Evolutionary conservation across 169 alveolate genomes (phyloP), one percentile per base, ranked within the genome.

Genomic region (Plasmodium cynomolgi): DNA sequence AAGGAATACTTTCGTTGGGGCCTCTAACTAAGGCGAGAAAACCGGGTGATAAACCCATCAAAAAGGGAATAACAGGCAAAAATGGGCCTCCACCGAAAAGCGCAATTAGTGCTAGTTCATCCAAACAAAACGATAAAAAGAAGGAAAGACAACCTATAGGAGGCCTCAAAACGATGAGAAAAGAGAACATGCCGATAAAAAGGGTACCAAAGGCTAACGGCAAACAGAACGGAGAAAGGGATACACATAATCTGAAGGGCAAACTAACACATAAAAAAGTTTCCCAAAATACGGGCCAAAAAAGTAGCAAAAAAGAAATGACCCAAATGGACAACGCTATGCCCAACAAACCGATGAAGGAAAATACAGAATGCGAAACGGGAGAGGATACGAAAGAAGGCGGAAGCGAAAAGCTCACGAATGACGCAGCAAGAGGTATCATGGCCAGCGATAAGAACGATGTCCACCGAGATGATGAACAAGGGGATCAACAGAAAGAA

Each of bases 81-180:
- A 26, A 54, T 0, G 15, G 0, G 3, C 23, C 71, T 33, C 23
- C 56, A n/a, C 58, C 83, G 13, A 84, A 71, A 84, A 47, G 54
- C 44, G 56, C n/a, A 11, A 84, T 62, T 44, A 72, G 23, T 72
- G 33, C 23, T 13, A 26, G 1, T 73, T 6, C 83, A 13, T 71
- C 31, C 50, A 73, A 73, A 33, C 50, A 39, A 71, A 84, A 39
- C 50, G 77, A 44, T 23, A 11, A 71, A 17, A 84, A 9, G 71
- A 72, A 84, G 33, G 71, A 84, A 29, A 58, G 20, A 83, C 71
- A 54, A 54, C 23, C 37, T 34, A 84, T 33, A 54, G 92, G 34
- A 17, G 39, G 47, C 9, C 4, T 34, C 17, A 82, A 82, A 17
- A 82, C 11, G 71, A 58, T 33, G 41, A 54, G 17, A 58, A 82